Evolutionary conservation across 2,329 filamentous ascomycete genomes (phyloP), one percentile per base, ranked within the genome.

Genomic region (Rutstroemia sp.): DNA sequence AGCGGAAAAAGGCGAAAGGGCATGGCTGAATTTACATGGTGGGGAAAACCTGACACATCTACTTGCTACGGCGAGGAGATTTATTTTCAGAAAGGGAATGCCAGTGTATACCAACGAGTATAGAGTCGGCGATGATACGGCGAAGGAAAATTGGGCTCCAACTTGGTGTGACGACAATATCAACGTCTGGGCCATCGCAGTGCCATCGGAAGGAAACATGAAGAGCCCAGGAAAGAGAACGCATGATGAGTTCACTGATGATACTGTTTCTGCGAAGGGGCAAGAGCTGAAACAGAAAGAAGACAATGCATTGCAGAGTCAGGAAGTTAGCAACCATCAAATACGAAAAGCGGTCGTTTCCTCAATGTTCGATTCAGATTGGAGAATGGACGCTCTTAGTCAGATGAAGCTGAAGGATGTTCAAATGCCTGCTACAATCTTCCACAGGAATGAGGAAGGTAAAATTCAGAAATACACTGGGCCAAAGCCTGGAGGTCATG

Each of bases 11-110:
- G 52, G 67, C 55, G 63, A 70, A 42, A 71, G 67, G 54, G 63
- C 68, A 14, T 72, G 71, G 18, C 67, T 91, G 58, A 80, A 79
- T n/a, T 75, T 97, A 12, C 88, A 95, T 68, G 92, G 89, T 3
- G 84, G 86, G 4, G 83, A 83, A 52, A 97, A 97, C 68, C 72
- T 97, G 54, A 81, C 84, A 47, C 87, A 96, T 67, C 79, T 83
- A 5, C 72, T 99, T 56, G 92, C 90, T n/a, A 89, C 91, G 0
- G 86, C 87, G 16, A 81, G 94, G 47, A 77, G 85, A 34, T 96
- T 96, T 71, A 83, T 97, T 50, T 92, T 96, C 65, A 81, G 94
- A 39, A 91, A 89, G 64, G 86, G 89, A 0, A 79, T 95, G 68
- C 86, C 87, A 0, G 73, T 96, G n/a, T 75, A 74, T 34, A 78